Percentiles rank a stretch among this genome's conserved stretches.
Conservation (phyloP, 768 basidiomycete genomes). For the Boletus eberwhitei region DNA sequence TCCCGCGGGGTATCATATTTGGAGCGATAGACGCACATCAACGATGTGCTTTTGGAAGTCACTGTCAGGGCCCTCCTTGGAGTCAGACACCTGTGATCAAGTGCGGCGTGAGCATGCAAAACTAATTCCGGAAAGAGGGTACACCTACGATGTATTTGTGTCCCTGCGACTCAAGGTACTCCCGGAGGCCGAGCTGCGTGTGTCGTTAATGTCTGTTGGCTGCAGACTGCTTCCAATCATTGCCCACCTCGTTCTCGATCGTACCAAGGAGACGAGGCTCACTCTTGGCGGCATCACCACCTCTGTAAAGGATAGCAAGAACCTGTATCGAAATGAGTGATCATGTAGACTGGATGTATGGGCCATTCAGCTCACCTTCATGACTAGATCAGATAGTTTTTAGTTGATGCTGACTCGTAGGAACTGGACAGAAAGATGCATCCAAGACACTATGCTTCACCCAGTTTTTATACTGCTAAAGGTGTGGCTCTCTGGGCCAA, state of each 20-base stretch:
- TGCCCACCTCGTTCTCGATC: conserved; percentile 67
- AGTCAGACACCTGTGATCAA: conserved; percentile 58
- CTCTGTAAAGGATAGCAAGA: conserved; percentile 72
- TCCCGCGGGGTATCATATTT: conserved; percentile 7
- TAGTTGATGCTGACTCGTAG: not conserved
- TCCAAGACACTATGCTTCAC: not conserved
- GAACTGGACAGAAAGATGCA: conserved; percentile 5
- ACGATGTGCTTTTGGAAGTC: conserved; percentile 80
- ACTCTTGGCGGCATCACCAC: conserved; percentile 58
- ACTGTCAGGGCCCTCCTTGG: conserved; percentile 80
- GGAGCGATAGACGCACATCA: conserved; percentile 49
- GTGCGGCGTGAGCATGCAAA: conserved; percentile 2
- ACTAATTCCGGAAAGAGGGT: not conserved
- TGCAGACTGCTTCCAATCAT: not conserved
- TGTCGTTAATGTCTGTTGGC: not conserved
- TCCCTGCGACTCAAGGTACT: conserved; percentile 67
- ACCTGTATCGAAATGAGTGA: conserved; percentile 39
- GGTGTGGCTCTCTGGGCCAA: not conserved
- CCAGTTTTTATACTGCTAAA: conserved; percentile 20
- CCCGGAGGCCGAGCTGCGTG: conserved; percentile 62
- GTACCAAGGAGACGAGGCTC: conserved; percentile 80
- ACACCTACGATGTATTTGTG: conserved; percentile 67
- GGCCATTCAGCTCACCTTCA: conserved; percentile 39
- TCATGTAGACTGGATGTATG: not conserved
- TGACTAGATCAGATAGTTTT: conserved; percentile 18